Evolutionary conservation across 805 yeast genomes (phyloP).

Genomic region (Yarrowia keelungensis): DNA sequence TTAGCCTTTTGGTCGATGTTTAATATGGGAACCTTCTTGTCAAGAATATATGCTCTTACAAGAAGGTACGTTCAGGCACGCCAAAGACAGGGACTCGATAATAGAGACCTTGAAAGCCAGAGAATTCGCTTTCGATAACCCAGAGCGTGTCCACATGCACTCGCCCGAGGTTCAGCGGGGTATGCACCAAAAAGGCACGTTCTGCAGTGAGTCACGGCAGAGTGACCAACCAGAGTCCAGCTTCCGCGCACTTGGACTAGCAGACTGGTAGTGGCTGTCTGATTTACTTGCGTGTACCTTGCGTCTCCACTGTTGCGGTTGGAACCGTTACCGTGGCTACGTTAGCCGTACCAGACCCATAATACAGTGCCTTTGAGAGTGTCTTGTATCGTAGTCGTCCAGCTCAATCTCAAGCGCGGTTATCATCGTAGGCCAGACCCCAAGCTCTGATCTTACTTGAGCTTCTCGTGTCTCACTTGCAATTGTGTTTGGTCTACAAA

Average conservation of each 20-base stretch:
- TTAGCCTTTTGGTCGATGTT: conserved; percentile 9
- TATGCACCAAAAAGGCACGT: conserved; percentile 31
- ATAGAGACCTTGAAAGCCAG: neutral
- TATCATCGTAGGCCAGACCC: neutral
- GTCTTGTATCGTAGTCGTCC: no score
- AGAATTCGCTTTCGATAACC: neutral
- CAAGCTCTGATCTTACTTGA: no score
- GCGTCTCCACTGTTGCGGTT: neutral
- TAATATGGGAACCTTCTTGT: conserved; percentile 24
- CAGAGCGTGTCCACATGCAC: neutral
- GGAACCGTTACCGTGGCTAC: no score
- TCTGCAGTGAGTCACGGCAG: conserved; percentile 11
- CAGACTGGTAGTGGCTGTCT: neutral
- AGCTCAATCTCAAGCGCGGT: neutral
- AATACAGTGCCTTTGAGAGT: neutral
- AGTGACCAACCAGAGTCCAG: neutral
- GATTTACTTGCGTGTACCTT: neutral
- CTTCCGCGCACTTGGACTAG: no score
- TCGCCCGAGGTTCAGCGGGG: conserved; percentile 1
- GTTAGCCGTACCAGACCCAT: neutral
- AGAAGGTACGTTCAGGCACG: conserved; percentile 9
- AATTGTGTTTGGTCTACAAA: no score
- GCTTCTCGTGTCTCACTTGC: neutral
- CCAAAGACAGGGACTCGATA: conserved; percentile 15
- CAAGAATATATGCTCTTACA: neutral